Percentiles rank a stretch among this genome's conserved stretches.
Evolutionary conservation across 495 filamentous ascomycete genomes (phyloP).

Genomic region (Penicillium odoratum): DNA sequence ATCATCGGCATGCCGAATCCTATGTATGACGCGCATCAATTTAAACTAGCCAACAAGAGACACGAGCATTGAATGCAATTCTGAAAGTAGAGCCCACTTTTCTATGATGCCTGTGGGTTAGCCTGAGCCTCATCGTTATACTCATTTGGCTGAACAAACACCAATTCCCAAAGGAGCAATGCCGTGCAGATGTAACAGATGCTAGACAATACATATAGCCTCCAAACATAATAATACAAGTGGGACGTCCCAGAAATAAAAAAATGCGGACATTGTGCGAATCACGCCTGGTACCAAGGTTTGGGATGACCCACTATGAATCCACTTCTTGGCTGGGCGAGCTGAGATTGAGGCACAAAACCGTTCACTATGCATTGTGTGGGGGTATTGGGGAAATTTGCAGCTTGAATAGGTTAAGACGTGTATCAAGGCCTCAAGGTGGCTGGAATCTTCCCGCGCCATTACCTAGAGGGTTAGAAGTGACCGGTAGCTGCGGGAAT

Average conservation of each 20-base stretch:
- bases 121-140: conserved; percentile 4
- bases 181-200: conserved; percentile 8
- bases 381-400: conserved; percentile 4
- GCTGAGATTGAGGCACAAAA: conserved; percentile 25
- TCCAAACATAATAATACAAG: conserved; percentile 20
- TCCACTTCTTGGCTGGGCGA: conserved; percentile 18
- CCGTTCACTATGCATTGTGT: neutral
- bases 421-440: conserved; percentile 15
- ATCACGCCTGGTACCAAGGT: conserved; percentile 13
- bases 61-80: neutral
- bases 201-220: conserved; percentile 1
- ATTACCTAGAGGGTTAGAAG: neutral
- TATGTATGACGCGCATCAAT: neutral
- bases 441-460: conserved; percentile 13
- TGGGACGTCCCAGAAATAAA: conserved; percentile 12
- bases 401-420: neutral
- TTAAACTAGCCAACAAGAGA: neutral
- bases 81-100: neutral
- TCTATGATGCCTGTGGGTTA: neutral
- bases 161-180: conserved; percentile 10
- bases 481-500: neutral
- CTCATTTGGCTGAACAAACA: conserved; percentile 4
- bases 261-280: conserved; percentile 11
- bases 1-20: conserved; percentile 16
- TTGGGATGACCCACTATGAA: conserved; percentile 18